phyloP scores from a whole-genome alignment of 208 protist species.

The Leishmania lainsoni region DNA sequence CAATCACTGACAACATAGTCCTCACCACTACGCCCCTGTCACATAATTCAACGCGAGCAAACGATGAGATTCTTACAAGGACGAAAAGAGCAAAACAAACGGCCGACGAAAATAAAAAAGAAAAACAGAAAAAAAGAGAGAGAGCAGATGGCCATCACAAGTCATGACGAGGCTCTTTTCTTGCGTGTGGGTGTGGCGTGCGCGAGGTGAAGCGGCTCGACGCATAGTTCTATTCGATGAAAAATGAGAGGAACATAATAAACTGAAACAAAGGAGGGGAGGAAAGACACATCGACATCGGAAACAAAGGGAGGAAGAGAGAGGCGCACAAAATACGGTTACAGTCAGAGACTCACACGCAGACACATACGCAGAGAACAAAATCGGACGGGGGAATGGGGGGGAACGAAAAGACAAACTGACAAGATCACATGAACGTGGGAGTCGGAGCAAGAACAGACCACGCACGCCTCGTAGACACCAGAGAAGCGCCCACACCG shows the following conservation, averaged over 20 bases:
- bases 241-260: background rate
- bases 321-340: background rate
- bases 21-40: background rate
- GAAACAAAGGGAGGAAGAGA: no score
- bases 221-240: background rate
- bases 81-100: background rate
- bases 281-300: background rate
- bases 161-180: background rate
- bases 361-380: background rate
- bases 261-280: background rate
- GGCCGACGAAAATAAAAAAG: background rate
- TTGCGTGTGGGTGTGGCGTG: no score
- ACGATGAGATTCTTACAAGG: background rate
- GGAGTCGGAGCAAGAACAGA: background rate
- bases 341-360: background rate
- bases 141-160: background rate
- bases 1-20: background rate
- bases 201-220: background rate
- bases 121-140: background rate
- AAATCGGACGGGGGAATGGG: background rate
- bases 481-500: background rate
- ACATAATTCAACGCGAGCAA: background rate
- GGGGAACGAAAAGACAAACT: background rate
- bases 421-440: background rate
- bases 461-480: background rate